These are phyloP conservation scores for Pythium vanterpoolii DNA, from an alignment of 352 stramenopile genomes.

Conservation along the genomic window DNA sequence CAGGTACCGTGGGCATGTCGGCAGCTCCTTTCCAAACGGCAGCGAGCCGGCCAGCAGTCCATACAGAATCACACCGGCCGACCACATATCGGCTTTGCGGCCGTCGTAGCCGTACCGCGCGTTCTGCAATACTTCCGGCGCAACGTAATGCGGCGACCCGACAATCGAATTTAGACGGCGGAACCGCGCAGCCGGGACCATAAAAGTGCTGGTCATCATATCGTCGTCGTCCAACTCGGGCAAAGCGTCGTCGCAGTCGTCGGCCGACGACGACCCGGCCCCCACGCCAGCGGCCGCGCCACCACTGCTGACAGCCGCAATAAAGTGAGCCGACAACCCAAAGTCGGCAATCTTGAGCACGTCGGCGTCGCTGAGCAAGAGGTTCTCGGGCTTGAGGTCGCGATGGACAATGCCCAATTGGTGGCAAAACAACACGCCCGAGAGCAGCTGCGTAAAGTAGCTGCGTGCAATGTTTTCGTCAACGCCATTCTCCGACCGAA, in stretches of 20 bases:
- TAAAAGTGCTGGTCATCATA: constrained; percentile 18
- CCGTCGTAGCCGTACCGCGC: constrained; percentile 89
- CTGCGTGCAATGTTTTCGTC: constrained; percentile 74
- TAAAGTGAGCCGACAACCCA: constrained; percentile 91
- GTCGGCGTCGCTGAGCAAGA: constrained; percentile 89
- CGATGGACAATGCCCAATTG: constrained; percentile 87
- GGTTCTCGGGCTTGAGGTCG: constrained; percentile 85
- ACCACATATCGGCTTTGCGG: constrained; percentile 93
- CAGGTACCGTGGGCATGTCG: constrained; percentile 91
- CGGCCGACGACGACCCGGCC: constrained; percentile 13
- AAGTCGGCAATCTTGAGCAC: constrained; percentile 96
- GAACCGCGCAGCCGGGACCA: constrained; percentile 47
- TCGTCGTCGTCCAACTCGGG: constrained; percentile 25
- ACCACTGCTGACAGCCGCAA: constrained; percentile 70
- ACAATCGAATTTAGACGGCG: constrained; percentile 94
- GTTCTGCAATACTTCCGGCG: constrained; percentile 93
- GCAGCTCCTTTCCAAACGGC: constrained; percentile 94
- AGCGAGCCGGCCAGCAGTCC: constrained; percentile 90
- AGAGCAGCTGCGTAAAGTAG: constrained; percentile 90
- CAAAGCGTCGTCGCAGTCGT: constrained; percentile 13
- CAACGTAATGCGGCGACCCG: constrained; percentile 96
- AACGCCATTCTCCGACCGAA: constrained; percentile 80
- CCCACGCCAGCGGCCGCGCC: constrained; percentile 22
- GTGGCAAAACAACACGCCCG: constrained; percentile 89
- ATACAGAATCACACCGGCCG: constrained; percentile 92